Evolutionary conservation across 176 grass and related monocot genomes (phyloP), one percentile per base, ranked within the genome.

Genomic region (Phoenix roebelenii): DNA sequence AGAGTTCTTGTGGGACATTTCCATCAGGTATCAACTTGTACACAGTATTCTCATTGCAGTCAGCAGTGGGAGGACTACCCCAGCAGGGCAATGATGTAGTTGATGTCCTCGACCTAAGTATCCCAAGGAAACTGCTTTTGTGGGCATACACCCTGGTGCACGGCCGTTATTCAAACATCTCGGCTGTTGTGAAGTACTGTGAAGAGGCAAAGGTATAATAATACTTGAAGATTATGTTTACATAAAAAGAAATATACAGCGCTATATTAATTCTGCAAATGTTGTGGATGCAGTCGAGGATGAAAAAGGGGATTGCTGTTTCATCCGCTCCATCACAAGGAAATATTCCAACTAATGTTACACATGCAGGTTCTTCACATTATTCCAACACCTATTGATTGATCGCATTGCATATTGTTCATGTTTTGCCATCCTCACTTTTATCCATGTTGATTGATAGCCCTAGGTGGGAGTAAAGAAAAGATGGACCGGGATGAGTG

Each of bases 111-210:
- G 92, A 97, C 57, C 67, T 97, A 24, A 97, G 93, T 56, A 88
- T 97, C 61, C 87, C 93, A 32, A 97, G 93, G 69, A 97, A 97
- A 76, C 87, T 91, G 60, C 93, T 97, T 39, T 75, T 91, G 56
- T 91, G 88, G 88, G 83, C 80, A 12, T 91, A 91, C 67, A 80
- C 83, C 48, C 74, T 91, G 60, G 83, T 86, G 58, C 75, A 86
- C 58, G 88, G 88, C 22, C 83, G 83, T 57, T 91, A 91, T 51
- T 67, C 69, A 29, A 91, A 80, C 72, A 91, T 97, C 70, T 82
- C 92, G 7, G 62, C 70, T 4, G 87, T 97, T 58, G 93, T 97
- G 15, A 97, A 91, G 64, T 92, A 78, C 35, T 97, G 87, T 1
- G 93, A 97, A 22, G 91, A 90, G 58, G 87, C 90, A 76, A 97